Percentiles rank a stretch among this genome's conserved stretches.
Conservation (phyloP, 495 filamentous ascomycete genomes). For the Xylaria cubensis region DNA sequence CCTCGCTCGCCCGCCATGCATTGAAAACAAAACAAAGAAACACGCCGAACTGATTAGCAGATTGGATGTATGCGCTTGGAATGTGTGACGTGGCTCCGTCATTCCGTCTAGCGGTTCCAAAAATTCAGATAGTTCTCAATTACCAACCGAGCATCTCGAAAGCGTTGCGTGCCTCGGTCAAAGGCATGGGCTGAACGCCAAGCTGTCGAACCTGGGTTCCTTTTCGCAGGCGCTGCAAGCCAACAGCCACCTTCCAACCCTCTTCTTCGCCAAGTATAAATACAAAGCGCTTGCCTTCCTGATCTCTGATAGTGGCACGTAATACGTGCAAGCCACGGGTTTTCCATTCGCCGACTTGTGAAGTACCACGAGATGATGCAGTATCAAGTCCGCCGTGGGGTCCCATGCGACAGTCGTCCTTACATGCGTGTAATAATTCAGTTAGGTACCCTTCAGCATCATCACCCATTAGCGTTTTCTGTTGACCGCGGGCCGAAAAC, state of each 20-base stretch:
- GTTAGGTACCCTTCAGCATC: slow-evolving; percentile 68
- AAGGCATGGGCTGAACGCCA: slow-evolving; percentile 66
- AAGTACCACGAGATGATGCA: slow-evolving; percentile 44
- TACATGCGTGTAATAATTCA: slow-evolving; percentile 66
- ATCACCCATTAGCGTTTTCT: slow-evolving; percentile 59
- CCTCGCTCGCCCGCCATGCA: slow-evolving; percentile 21
- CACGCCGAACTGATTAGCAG: neutral
- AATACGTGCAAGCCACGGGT: slow-evolving; percentile 72
- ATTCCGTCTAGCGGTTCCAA: neutral
- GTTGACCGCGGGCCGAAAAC: slow-evolving; percentile 44
- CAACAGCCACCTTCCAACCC: slow-evolving; percentile 90
- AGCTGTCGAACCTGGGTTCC: slow-evolving; percentile 73
- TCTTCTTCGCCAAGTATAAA: slow-evolving; percentile 85
- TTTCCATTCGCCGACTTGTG: slow-evolving; percentile 56
- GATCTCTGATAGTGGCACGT: slow-evolving; percentile 80
- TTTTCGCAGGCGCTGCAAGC: slow-evolving; percentile 73
- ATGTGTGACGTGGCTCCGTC: slow-evolving; percentile 1
- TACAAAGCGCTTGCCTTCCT: slow-evolving; percentile 81
- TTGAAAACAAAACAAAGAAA: slow-evolving; percentile 21
- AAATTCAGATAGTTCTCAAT: neutral
- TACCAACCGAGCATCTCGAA: slow-evolving; percentile 68
- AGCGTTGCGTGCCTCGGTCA: slow-evolving; percentile 64
- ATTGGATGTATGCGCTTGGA: neutral
- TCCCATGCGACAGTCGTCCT: slow-evolving; percentile 62
- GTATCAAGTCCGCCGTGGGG: slow-evolving; percentile 39